Evolutionary conservation across 1,284 basidiomycete species (phyloP).

Genomic region (Neolentinus lepideus): DNA sequence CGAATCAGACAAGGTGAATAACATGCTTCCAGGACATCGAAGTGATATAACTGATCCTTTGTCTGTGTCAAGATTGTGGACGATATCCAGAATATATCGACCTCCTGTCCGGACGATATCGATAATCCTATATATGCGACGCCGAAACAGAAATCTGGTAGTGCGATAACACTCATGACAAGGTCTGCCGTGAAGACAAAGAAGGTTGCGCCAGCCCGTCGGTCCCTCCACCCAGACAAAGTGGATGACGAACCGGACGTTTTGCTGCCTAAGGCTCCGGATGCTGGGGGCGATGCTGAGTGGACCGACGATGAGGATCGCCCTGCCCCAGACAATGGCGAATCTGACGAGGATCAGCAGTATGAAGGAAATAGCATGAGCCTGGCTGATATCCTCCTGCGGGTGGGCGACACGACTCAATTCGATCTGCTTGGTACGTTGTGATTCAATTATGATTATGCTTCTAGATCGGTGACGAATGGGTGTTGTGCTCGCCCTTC

Average conservation of each 20-base stretch:
- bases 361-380: constrained; percentile 30
- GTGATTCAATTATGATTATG: too few relatives aligned
- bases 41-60: not conserved
- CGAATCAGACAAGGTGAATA: not conserved
- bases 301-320: constrained; percentile 3
- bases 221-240: not conserved
- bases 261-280: not conserved
- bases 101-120: not conserved
- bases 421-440: constrained; percentile 23
- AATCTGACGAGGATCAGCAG: constrained; percentile 11
- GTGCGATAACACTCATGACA: not conserved
- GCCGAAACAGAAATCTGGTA: not conserved
- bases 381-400: constrained; percentile 29
- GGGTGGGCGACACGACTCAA: constrained; percentile 23
- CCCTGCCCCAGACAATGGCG: not conserved
- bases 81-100: not conserved
- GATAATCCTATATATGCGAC: not conserved
- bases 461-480: not conserved
- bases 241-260: not conserved
- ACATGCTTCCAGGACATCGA: not conserved
- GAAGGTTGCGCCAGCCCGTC: not conserved
- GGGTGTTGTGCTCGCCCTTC: not conserved
- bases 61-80: constrained; percentile 1
- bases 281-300: not conserved
- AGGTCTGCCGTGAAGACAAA: not conserved